Evolutionary conservation across 179 eudicot species (phyloP).

Genomic region (Beta lomatogona): DNA sequence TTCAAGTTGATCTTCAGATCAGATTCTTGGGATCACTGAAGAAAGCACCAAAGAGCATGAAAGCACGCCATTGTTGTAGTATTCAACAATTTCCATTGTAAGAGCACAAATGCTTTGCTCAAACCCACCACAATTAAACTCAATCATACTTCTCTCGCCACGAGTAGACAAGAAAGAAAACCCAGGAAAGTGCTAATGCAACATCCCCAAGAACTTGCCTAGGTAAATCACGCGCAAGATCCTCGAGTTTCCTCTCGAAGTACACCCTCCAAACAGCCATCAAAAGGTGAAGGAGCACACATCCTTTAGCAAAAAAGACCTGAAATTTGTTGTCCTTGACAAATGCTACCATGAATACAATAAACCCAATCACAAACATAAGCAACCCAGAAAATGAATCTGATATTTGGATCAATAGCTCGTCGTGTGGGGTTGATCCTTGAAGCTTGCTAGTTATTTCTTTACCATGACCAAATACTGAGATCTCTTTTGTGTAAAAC

Average conservation of each 20-base stretch:
- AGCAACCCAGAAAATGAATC: constrained; percentile 94
- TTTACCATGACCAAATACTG: constrained; percentile 69
- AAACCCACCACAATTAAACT: background rate
- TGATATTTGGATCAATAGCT: constrained; percentile 69
- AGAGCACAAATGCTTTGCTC: background rate
- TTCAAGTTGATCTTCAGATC: constrained; percentile 8
- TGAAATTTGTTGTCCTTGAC: constrained; percentile 76
- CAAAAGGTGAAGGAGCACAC: constrained; percentile 80
- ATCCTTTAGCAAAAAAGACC: constrained; percentile 81
- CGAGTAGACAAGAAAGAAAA: constrained; percentile 72
- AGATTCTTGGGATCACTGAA: constrained; percentile 1
- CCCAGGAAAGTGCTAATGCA: constrained; percentile 83
- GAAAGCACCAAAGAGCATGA: background rate
- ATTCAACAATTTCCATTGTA: constrained; percentile 2
- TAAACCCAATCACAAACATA: constrained; percentile 74
- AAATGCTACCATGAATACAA: constrained; percentile 91
- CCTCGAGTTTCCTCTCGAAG: constrained; percentile 79
- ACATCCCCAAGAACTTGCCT: constrained; percentile 76
- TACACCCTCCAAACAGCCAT: constrained; percentile 91
- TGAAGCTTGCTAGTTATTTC: constrained; percentile 65
- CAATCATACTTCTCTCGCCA: constrained; percentile 98
- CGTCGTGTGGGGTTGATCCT: constrained; percentile 88
- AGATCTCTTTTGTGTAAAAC: constrained; percentile 75
- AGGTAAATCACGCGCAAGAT: constrained; percentile 70
- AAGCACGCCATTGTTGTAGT: background rate